Conservation (phyloP, 208 protist species). For the Trypanosoma congolense region DNA sequence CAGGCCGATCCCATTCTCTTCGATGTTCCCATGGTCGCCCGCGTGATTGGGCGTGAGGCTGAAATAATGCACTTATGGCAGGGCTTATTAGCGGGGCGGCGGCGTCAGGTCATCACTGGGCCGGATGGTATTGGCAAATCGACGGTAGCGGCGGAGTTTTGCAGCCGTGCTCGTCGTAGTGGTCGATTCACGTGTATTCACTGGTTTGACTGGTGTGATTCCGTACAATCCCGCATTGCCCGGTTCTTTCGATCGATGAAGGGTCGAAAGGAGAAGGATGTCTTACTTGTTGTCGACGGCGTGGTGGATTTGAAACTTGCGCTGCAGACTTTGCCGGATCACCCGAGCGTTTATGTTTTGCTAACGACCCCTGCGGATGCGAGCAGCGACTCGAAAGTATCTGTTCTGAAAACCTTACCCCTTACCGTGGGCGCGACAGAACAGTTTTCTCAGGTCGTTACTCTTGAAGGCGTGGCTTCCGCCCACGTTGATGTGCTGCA, state of each 20-base stretch:
- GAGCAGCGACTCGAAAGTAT: conserved; percentile 16
- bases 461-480: conserved; percentile 21
- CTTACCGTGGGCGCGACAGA: conserved; percentile 28
- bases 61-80: conserved; percentile 81
- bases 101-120: conserved; percentile 59
- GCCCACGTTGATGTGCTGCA: conserved; percentile 14
- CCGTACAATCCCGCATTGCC: conserved; percentile 33
- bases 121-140: conserved; percentile 86
- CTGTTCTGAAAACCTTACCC: conserved; percentile 27
- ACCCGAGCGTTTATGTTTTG: conserved; percentile 60
- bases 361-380: conserved; percentile 45
- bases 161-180: conserved; percentile 57
- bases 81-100: conserved; percentile 61
- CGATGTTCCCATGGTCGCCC: conserved; percentile 45
- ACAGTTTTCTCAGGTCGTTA: conserved; percentile 25
- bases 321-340: conserved; percentile 38
- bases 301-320: conserved; percentile 27
- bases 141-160: conserved; percentile 79
- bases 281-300: conserved; percentile 81
- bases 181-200: conserved; percentile 83
- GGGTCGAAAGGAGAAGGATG: conserved; percentile 67
- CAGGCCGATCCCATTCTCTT: conserved; percentile 63
- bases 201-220: conserved; percentile 60
- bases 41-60: conserved; percentile 52
- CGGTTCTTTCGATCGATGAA: conserved; percentile 74